These are phyloP conservation scores for Agrocybe chaxingu DNA, from an alignment of 768 basidiomycete genomes.

Conservation along the genomic window DNA sequence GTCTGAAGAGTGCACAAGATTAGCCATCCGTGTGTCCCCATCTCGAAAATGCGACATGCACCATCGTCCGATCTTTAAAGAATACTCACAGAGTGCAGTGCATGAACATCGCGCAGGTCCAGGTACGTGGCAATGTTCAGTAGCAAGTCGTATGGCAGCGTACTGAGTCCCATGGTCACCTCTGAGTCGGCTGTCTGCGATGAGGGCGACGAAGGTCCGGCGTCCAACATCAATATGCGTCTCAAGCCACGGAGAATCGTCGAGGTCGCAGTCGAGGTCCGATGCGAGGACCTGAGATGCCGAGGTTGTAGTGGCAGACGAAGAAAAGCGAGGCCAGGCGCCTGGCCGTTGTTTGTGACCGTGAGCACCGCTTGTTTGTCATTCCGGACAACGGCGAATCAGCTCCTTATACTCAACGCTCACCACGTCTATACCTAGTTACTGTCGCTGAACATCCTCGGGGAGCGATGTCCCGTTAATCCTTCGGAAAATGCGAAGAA, in stretches of 20 bases:
- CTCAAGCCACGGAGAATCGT: not conserved
- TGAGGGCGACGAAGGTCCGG: not conserved
- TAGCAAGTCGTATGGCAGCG: constrained; percentile 67
- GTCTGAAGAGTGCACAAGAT: constrained; percentile 38
- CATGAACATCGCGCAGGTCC: constrained; percentile 56
- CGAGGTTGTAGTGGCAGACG: not conserved
- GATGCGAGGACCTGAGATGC: not conserved
- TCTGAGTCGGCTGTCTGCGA: constrained; percentile 5
- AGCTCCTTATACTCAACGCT: too few relatives aligned
- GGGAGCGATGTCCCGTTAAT: too few relatives aligned
- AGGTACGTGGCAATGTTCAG: constrained; percentile 66
- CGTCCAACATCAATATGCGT: constrained; percentile 6
- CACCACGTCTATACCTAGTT: too few relatives aligned
- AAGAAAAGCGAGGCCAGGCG: too few relatives aligned
- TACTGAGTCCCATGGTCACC: constrained; percentile 29
- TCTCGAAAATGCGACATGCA: not conserved
- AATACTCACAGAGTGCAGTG: constrained; percentile 56
- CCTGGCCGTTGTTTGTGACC: too few relatives aligned
- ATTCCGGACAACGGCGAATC: too few relatives aligned
- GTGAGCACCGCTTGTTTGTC: too few relatives aligned
- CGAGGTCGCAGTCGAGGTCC: not conserved
- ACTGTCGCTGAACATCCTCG: too few relatives aligned
- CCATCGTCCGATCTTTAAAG: not conserved
- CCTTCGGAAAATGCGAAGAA: too few relatives aligned
- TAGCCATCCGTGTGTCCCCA: constrained; percentile 1